These are phyloP conservation scores for Fusarium avenaceum DNA, from an alignment of 2,329 filamentous ascomycete genomes.

Conservation along the genomic window DNA sequence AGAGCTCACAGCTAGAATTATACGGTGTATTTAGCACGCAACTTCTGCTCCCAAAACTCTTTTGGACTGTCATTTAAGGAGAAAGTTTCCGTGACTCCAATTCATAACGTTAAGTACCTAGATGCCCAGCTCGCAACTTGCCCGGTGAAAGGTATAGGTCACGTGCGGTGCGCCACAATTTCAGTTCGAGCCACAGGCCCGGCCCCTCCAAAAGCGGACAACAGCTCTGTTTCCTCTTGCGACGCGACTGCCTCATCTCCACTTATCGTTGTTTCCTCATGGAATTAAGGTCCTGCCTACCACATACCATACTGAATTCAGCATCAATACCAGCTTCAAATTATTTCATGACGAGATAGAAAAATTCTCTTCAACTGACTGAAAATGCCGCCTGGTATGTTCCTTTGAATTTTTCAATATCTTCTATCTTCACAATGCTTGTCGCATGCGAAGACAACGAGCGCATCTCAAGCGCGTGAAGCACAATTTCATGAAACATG, in stretches of 20 bases:
- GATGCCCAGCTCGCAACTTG: background rate
- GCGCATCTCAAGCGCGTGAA: constrained; percentile 24
- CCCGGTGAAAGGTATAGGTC: background rate
- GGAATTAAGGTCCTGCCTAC: constrained; percentile 8
- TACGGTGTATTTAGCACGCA: background rate
- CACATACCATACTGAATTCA: background rate
- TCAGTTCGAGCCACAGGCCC: constrained; percentile 16
- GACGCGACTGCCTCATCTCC: constrained; percentile 6
- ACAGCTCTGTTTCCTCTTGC: constrained; percentile 15
- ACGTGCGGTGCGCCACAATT: constrained; percentile 22
- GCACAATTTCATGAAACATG: background rate
- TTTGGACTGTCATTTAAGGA: background rate
- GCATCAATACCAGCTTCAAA: constrained; percentile 1
- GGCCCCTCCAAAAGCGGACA: constrained; percentile 15
- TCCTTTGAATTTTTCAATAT: background rate
- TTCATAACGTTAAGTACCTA: too few relatives aligned
- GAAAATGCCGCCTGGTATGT: constrained; percentile 50
- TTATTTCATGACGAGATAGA: background rate
- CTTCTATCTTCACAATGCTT: background rate
- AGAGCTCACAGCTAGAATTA: background rate
- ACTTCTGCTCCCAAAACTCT: background rate
- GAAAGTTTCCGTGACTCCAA: background rate
- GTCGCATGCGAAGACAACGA: constrained; percentile 10
- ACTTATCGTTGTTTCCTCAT: constrained; percentile 21
- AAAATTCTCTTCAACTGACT: background rate